phyloP scores from a whole-genome alignment of 2,329 filamentous ascomycete species.

The Colletotrichum navitas region DNA sequence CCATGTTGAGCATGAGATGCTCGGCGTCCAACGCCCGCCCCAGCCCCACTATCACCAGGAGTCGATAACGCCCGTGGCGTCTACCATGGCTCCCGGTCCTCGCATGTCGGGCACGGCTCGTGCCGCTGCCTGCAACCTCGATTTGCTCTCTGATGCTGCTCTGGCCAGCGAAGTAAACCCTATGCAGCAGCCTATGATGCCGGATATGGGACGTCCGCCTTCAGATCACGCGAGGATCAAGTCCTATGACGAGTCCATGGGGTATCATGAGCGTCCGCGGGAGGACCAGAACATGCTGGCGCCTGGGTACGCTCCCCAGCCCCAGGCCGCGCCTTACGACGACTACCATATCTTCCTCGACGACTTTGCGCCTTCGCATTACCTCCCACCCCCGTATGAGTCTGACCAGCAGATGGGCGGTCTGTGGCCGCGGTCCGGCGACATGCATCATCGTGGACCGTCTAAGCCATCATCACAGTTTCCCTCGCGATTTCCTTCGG shows the following conservation, averaged over 20 bases:
- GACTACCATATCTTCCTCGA: constrained; percentile 72
- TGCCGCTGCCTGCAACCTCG: constrained; percentile 66
- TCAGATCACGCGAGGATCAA: constrained; percentile 60
- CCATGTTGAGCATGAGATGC: constrained; percentile 61
- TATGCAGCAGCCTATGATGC: constrained; percentile 63
- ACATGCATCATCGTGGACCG: constrained; percentile 54
- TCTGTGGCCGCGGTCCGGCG: constrained; percentile 62
- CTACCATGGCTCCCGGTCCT: constrained; percentile 60
- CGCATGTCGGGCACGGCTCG: constrained; percentile 56
- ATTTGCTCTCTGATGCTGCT: constrained; percentile 71
- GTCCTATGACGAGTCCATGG: constrained; percentile 62
- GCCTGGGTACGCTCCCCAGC: constrained; percentile 55
- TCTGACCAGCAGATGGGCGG: constrained; percentile 64
- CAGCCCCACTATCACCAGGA: constrained; percentile 57
- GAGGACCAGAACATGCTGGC: constrained; percentile 60
- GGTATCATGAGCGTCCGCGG: constrained; percentile 62
- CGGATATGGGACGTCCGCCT: constrained; percentile 58
- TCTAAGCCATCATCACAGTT: constrained; percentile 66
- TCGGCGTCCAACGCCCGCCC: constrained; percentile 56
- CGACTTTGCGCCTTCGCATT: constrained; percentile 67
- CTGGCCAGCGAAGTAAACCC: constrained; percentile 67
- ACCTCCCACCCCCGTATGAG: constrained; percentile 67
- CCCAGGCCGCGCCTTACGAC: constrained; percentile 59
- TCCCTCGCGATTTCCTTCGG: constrained; percentile 66
- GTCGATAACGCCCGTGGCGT: constrained; percentile 54